A percentile compares a stretch with the other conserved stretches of the same genome.
These are phyloP conservation scores for Colletotrichum chlorophyti DNA, from an alignment of 2,329 filamentous ascomycete genomes.

Conservation along the genomic window DNA sequence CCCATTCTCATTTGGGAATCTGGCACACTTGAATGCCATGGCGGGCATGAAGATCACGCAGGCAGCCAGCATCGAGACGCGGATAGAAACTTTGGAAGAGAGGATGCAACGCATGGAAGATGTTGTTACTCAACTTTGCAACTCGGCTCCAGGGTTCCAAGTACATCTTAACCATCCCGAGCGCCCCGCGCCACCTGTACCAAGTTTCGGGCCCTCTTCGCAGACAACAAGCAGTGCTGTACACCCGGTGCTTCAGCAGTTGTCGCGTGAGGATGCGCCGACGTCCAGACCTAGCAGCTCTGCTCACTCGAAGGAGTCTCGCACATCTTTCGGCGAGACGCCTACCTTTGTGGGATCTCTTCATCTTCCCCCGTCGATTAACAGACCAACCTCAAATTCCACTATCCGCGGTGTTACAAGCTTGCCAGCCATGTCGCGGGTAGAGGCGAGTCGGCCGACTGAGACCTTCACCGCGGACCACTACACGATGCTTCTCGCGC, in stretches of 20 bases:
- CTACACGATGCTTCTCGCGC: conserved; percentile 55
- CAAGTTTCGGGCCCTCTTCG: conserved; percentile 33
- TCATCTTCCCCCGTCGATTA: conserved; percentile 39
- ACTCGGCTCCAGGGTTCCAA: conserved; percentile 49
- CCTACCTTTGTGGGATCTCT: conserved; percentile 53
- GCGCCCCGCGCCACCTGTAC: conserved; percentile 33
- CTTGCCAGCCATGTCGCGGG: conserved; percentile 47
- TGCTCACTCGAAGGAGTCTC: conserved; percentile 48
- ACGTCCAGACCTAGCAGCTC: conserved; percentile 43
- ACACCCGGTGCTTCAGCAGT: conserved; percentile 39
- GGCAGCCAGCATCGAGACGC: conserved; percentile 58
- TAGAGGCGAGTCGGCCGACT: conserved; percentile 31
- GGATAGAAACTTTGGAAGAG: conserved; percentile 58
- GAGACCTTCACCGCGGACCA: conserved; percentile 49
- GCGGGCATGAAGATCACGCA: conserved; percentile 65
- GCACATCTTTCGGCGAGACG: conserved; percentile 53
- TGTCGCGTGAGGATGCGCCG: conserved; percentile 33
- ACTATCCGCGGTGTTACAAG: conserved; percentile 56
- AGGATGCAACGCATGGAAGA: conserved; percentile 61
- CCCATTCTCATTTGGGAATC: conserved; percentile 61
- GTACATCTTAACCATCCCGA: conserved; percentile 37
- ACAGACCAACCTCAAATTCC: conserved; percentile 51
- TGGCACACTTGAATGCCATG: conserved; percentile 53
- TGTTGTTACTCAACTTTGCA: conserved; percentile 57
- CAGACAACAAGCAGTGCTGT: conserved; percentile 34